These are phyloP conservation scores for Ceratocystis lukuohia DNA, from an alignment of 2,329 filamentous ascomycete species.

Conservation along the genomic window DNA sequence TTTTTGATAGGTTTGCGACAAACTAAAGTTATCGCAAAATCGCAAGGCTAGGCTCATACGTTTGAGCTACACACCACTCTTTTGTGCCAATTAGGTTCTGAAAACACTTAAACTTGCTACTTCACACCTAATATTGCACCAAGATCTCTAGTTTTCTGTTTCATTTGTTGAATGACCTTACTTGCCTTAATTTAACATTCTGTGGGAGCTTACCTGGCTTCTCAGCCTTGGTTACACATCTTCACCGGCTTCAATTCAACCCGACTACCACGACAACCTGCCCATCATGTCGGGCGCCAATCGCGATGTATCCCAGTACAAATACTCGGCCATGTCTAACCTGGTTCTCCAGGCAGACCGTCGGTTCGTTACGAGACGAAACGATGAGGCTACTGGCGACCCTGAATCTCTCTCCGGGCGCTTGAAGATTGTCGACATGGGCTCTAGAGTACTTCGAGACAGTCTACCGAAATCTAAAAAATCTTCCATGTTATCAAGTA, in stretches of 20 bases:
- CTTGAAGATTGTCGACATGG: slow-evolving; percentile 91
- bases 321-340: slow-evolving; percentile 99
- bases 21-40: not conserved
- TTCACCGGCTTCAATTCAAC: slow-evolving; percentile 7
- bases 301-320: slow-evolving; percentile 88
- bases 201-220: slow-evolving; percentile 16
- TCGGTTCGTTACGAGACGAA: slow-evolving; percentile 82
- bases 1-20: slow-evolving; percentile 17
- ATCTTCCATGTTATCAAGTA: slow-evolving; percentile 48
- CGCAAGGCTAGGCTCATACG: slow-evolving; percentile 17
- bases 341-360: slow-evolving; percentile 99
- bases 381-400: slow-evolving; percentile 90
- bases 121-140: not conserved
- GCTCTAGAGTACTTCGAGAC: slow-evolving; percentile 66
- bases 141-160: not conserved
- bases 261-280: slow-evolving; percentile 3
- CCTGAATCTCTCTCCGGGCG: slow-evolving; percentile 93
- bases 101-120: not conserved
- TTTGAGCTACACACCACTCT: slow-evolving; percentile 6
- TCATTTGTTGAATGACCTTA: slow-evolving; percentile 15
- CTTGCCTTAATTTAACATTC: slow-evolving; percentile 6
- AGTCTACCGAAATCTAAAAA: slow-evolving; percentile 71
- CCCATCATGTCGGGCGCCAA: slow-evolving; percentile 55
- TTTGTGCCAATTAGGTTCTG: slow-evolving; percentile 15
- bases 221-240: slow-evolving; percentile 13